Base-by-base conservation (phyloP, 495 filamentous ascomycete genomes). In the Diplogelasinospora grovesii region DNA sequence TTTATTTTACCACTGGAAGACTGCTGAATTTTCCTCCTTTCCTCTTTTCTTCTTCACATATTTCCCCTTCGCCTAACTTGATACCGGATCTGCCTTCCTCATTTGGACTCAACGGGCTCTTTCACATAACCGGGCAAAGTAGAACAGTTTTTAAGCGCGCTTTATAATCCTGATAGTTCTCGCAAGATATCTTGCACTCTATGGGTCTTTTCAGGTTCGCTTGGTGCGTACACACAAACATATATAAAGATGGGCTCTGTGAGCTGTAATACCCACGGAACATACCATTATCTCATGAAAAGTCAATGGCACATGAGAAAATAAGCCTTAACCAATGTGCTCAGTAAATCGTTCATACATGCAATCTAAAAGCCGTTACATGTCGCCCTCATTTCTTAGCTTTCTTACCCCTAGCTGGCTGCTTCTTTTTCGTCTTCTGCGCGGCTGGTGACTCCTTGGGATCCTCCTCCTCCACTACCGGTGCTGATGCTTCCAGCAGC, bases 151-250 rank as follows among this genome's bases (percentile, higher is more conserved):
- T 13, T 16, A 14, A 29, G 18, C 36, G 53, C 57, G 49, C 47
- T 54, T 64, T 57, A 59, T 57, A 63, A 64, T 62, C 61, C 50
- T 59, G 57, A 45, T 30, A 41, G 40, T 49, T 49, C 43, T 43
- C 36, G 14, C 39, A 28, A 35, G 30, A 36, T 49, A 39, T 26
- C 24, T 30, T 36, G 23, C 26, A 23, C 24, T 28, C 22, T 43
- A 47, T 38, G 46, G 50, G 51, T 46, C 24, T 24, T 51, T 34
- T 45, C 50, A 52, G 61, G 61, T 64, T 64, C 61, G 61, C 61
- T 64, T 62, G 50, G 59, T 50, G 61, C 59, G 45, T 25, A 64
- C 54, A 64, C 60, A 24, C 35, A 15, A n/a, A 10, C 16, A 22
- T 6, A 36, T 13, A 13, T 20, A n/a, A n/a, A n/a, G n/a, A n/a